These are phyloP conservation scores for Castanea sativa DNA, from an alignment of 306 rosid genomes.

Conservation along the genomic window DNA sequence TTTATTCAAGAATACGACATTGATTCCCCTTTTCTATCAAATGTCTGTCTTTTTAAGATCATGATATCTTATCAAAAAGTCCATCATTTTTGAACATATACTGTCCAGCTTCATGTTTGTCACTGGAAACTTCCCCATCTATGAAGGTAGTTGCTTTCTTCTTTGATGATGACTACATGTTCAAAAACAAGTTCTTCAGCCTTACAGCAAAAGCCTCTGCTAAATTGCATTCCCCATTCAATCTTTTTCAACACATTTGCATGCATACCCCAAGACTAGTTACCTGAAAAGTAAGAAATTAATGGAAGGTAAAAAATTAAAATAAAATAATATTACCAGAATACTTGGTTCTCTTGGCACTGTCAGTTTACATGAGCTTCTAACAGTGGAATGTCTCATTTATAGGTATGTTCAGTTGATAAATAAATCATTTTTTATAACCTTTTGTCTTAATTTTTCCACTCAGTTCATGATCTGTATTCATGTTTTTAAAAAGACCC, in stretches of 20 bases:
- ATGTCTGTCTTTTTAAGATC: conserved; percentile 47
- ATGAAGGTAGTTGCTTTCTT: conserved; percentile 49
- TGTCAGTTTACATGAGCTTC: too few species aligned
- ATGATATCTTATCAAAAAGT: conserved; percentile 43
- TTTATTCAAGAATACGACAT: neutral
- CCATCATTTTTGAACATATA: neutral
- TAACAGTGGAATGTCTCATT: too few species aligned
- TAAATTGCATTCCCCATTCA: conserved; percentile 63
- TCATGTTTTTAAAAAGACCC: too few species aligned
- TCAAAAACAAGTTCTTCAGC: conserved; percentile 77
- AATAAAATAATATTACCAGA: neutral
- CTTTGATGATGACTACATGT: conserved; percentile 52
- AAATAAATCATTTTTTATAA: too few species aligned
- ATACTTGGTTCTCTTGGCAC: too few species aligned
- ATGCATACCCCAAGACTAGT: conserved; percentile 51
- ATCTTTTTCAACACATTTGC: conserved; percentile 60
- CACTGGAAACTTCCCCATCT: conserved; percentile 28
- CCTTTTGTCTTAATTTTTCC: too few species aligned
- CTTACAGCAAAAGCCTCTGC: conserved; percentile 64
- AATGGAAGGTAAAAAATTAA: neutral
- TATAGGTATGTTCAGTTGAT: too few species aligned
- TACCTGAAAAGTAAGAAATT: conserved; percentile 37
- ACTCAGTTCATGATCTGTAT: too few species aligned
- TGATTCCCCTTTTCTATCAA: conserved; percentile 13
- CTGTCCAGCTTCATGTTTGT: conserved; percentile 45